Conservation (phyloP, 768 basidiomycete species). For the Postia placenta region DNA sequence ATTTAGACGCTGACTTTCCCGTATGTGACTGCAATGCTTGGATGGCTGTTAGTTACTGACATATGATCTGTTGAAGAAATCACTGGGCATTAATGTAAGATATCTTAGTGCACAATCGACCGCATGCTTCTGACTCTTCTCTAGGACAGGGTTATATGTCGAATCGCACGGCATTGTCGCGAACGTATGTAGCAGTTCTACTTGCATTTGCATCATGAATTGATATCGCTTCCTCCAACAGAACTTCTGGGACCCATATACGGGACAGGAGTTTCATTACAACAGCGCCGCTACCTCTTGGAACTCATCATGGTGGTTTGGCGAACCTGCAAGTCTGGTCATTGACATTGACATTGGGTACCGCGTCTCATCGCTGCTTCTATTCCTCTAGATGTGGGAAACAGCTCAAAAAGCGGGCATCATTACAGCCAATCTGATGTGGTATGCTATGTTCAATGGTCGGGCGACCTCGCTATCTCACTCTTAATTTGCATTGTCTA, state of each 20-base stretch:
- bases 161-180: conserved; percentile 90
- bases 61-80: conserved; percentile 44
- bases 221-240: conserved; percentile 22
- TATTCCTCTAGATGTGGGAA: conserved; percentile 72
- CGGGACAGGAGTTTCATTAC: conserved; percentile 63
- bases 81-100: conserved; percentile 84
- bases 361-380: no score
- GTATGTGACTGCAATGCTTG: conserved; percentile 36
- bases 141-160: conserved; percentile 85
- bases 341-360: background rate
- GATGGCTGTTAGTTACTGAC: conserved; percentile 5
- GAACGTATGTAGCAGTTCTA: conserved; percentile 48
- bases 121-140: background rate
- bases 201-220: background rate
- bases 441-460: conserved; percentile 43
- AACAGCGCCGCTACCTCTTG: conserved; percentile 54
- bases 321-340: conserved; percentile 68
- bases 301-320: conserved; percentile 78
- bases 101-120: background rate
- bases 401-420: conserved; percentile 71
- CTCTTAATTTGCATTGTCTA: background rate
- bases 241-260: conserved; percentile 84
- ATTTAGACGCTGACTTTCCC: conserved; percentile 83
- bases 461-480: no score
- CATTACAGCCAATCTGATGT: conserved; percentile 86